Base-by-base conservation (phyloP, 2,329 filamentous ascomycete genomes). In the Phialophora macrospora region DNA sequence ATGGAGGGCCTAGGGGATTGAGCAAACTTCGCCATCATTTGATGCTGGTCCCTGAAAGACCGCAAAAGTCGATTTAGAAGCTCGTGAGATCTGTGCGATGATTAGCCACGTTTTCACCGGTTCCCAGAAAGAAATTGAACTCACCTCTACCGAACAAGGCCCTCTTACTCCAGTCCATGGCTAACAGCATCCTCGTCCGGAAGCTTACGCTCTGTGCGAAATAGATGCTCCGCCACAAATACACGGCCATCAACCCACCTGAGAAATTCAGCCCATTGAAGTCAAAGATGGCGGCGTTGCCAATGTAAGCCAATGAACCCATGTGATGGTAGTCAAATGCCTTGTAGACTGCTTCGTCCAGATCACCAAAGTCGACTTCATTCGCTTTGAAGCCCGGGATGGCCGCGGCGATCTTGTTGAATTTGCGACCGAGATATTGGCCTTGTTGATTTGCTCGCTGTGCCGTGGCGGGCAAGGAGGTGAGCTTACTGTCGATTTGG, bases 111-210 rank as follows among this genome's bases (percentile, higher is more conserved):
- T 3, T 44, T n/a, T 28, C 11, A 28, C 56, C 14, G 7, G 24
- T 24, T 2, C 11, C 38, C n/a, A 2, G 24, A n/a, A 11, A 14
- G n/a, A 24, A 22, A 22, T 46, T 34, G 3, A 55, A 63, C 89
- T 82, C 80, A 97, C 94, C 95, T 88, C 95, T 86, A 72, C 95
- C 95, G 81, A 99, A 99, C 24, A 99, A 79, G 12, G 92, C 91
- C 76, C 96, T 85, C 86, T 98, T 99, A n/a, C 88, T 89, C 95
- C 95, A 99, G 77, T 99, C 95, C 95, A 99, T 97, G 20, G 93
- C 93, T 78, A 99, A 83, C 74, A 99, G 79, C 70, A 92, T 86
- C 68, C 94, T 87, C 28, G 95, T 99, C 72, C 95, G 84, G 66
- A 98, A 85, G 78, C 93, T 97, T 55, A 99, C 95, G 75, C 92